Percentiles rank a stretch among this genome's conserved stretches.
These are phyloP conservation scores for Diplodia sapinea DNA, from an alignment of 2,329 filamentous ascomycete species.

Conservation along the genomic window DNA sequence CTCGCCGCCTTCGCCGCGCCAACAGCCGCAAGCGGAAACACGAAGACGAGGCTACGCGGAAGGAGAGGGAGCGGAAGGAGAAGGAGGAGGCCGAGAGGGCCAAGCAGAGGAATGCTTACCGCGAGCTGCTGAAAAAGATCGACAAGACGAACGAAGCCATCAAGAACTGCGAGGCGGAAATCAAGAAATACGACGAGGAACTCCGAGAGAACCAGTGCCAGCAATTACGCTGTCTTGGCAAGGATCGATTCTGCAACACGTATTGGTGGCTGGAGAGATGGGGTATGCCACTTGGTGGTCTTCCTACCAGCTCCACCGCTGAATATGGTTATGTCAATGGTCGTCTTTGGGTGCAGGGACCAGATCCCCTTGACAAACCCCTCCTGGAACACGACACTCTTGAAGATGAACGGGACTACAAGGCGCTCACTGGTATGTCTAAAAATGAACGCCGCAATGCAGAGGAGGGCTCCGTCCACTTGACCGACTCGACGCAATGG, in stretches of 20 bases:
- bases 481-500: slow-evolving; percentile 82
- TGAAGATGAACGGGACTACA: slow-evolving; percentile 69
- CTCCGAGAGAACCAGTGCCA: slow-evolving; percentile 92
- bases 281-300: slow-evolving; percentile 91
- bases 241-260: slow-evolving; percentile 96
- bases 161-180: slow-evolving; percentile 81
- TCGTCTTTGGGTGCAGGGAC: slow-evolving; percentile 94
- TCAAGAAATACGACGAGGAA: slow-evolving; percentile 85
- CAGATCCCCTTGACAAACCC: slow-evolving; percentile 82
- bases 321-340: slow-evolving; percentile 90
- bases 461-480: slow-evolving; percentile 83
- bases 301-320: slow-evolving; percentile 87
- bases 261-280: slow-evolving; percentile 99
- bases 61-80: slow-evolving; percentile 70
- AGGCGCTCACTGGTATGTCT: slow-evolving; percentile 65
- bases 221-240: slow-evolving; percentile 84
- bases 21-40: slow-evolving; percentile 78
- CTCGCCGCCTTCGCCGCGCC: slow-evolving; percentile 59
- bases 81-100: slow-evolving; percentile 66
- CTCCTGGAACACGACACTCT: slow-evolving; percentile 80
- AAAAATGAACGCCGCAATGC: slow-evolving; percentile 81
- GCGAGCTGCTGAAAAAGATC: slow-evolving; percentile 84
- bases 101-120: slow-evolving; percentile 75
- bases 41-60: slow-evolving; percentile 65
- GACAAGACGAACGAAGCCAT: slow-evolving; percentile 83